Base-by-base conservation (phyloP, 495 filamentous ascomycete species). In the Neurospora tetraspora region DNA sequence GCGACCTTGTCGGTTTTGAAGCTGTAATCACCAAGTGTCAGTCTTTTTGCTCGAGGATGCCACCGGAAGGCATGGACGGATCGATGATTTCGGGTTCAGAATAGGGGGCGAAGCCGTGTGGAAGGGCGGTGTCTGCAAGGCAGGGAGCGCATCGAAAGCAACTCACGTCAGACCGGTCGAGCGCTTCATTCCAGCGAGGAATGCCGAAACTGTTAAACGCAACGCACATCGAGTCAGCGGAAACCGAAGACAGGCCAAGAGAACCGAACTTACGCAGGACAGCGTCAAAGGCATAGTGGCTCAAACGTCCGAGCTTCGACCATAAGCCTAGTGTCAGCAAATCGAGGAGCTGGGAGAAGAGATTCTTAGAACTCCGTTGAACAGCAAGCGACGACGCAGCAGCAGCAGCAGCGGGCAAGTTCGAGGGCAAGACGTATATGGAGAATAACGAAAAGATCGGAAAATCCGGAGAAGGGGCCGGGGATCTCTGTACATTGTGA, bases 161-260 rank as follows among this genome's bases (percentile, higher is more conserved):
- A 90, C 92, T 86, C 95, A 99, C 96, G 96, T 97, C 80, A 99
- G 87, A 78, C 96, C 96, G 45, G 96, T 98, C 71, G 94, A 97
- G 68, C 96, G 93, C 82, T 96, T 94, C 84, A 99, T 92, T 76
- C 96, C 96, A 23, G 96, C 96, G 61, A 99, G 92, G 79, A 98
- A 94, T 72, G 96, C 92, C 65, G 96, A 99, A 82, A 99, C 92
- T 96, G 77, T 47, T 8, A 1, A 0, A 4, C 27, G 14, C 53
- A 18, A 34, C 27, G 40, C 34, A 53, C 38, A 61, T 68, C 65
- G 71, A 23, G 75, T 83, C 75, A 83, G 77, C 69, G 38, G 39
- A 65, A 42, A 70, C 70, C 16, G 65, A 36, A 73, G 70, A 43
- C 71, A 31, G 71, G 73, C 27, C 31, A 39, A 16, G 40, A 40